phyloP scores from a whole-genome alignment of 2,329 filamentous ascomycete genomes.

The Epichloe coenophiala region DNA sequence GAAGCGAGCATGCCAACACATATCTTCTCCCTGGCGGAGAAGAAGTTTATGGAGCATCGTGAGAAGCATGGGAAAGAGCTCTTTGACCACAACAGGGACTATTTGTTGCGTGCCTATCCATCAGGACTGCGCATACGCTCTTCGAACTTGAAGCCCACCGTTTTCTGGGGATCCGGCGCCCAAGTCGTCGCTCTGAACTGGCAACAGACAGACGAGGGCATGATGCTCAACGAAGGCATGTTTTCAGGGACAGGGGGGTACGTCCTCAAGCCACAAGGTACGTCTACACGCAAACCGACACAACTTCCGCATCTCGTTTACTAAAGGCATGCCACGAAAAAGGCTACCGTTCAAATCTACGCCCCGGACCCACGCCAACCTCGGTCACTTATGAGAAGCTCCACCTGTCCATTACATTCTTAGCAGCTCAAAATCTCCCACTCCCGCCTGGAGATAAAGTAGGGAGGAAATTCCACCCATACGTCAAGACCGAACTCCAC shows the following conservation, averaged over 20 bases:
- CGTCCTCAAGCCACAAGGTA: conserved; percentile 67
- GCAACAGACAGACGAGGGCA: conserved; percentile 80
- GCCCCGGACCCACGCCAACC: conserved; percentile 11
- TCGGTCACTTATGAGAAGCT: conserved; percentile 42
- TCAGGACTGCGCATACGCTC: conserved; percentile 70
- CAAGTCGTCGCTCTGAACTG: conserved; percentile 91
- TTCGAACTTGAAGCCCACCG: conserved; percentile 72
- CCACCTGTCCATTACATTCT: conserved; percentile 57
- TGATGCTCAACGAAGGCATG: conserved; percentile 95
- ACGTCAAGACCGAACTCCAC: conserved; percentile 74
- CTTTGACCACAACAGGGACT: conserved; percentile 70
- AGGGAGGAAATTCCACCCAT: conserved; percentile 54
- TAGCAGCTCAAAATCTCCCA: conserved; percentile 65
- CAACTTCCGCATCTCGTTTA: neutral
- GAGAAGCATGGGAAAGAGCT: conserved; percentile 37
- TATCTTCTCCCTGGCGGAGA: conserved; percentile 56
- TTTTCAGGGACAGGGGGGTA: conserved; percentile 75
- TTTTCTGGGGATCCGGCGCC: conserved; percentile 79
- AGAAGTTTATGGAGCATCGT: conserved; percentile 47
- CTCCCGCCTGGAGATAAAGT: conserved; percentile 41
- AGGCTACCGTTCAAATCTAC: conserved; percentile 19
- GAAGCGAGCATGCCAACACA: conserved; percentile 52
- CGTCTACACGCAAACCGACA: neutral
- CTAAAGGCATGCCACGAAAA: neutral
- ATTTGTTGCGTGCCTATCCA: conserved; percentile 79